Base-by-base conservation (phyloP, 805 yeast genomes). In the Sugiyamaella boreocaroliniensis region DNA sequence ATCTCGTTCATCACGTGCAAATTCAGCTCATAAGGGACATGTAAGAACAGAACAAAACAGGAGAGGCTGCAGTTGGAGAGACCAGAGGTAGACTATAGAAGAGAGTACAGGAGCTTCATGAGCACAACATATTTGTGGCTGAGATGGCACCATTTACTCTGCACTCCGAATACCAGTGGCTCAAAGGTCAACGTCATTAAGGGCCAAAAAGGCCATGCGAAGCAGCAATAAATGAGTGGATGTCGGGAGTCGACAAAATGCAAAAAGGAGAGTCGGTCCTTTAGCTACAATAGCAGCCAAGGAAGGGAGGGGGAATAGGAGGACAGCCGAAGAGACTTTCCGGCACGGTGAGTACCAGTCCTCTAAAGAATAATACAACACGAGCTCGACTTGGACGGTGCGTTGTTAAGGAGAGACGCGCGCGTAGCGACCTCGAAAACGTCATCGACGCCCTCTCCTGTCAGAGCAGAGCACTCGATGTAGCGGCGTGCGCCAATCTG, bases 361-460 rank as follows among this genome's bases (percentile, higher is more conserved):
- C 37, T 47, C 43, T 54, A 61, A 10, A 60, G 50, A 10, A 62
- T 55, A 16, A 61, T 45, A 43, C 66, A 62, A 49, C 66, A 62
- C 16, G 46, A 49, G n/a, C 46, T 43, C 12, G 55, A 42, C 29
- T 54, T 15, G 19, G 48, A 42, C n/a, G 53, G 51, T 6, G 53
- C 48, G n/a, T 44, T 43, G 20, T 43, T 43, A 15, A 89, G 69
- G 52, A 89, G 70, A 64, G 93, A 84, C 2, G 90, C 83, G 60
- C 97, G 76, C 1, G 96, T 87, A 14, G 97, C 97, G 48, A 81
- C 80, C 69, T 90, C 97, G 67, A 90, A 89, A 1, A 90, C 90
- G 64, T 87, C 95, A 68, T 89, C 97, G 19, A 90, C 97, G 11
- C 95, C 95, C 65, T 88, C 96, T 4, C 97, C 97, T 1, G 96